Base-by-base conservation (phyloP, 2,329 filamentous ascomycete species). In the Parafenestella ontariensis region DNA sequence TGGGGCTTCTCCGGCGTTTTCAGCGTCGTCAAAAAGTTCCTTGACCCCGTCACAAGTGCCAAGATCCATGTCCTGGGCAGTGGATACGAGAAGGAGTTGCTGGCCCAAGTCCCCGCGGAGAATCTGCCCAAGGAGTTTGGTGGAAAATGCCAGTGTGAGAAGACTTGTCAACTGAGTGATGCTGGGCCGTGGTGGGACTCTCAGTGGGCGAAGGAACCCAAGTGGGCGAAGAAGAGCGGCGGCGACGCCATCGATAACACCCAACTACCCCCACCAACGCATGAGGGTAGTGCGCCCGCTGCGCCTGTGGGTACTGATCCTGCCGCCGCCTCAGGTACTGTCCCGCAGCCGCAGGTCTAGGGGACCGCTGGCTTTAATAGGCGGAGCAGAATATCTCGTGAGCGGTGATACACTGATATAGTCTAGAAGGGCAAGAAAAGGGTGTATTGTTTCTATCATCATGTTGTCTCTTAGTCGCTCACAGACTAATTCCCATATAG, bases 1-100 rank as follows among this genome's bases (percentile, higher is more conserved):
- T 98, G 93, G 93, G 93, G 93, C 23, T 98, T 98, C 84, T 89
- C 89, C 58, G 85, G 85, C 65, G 90, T 92, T 60, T 99, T 95
- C 85, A 84, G 81, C 74, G 84, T 96, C 53, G 86, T 98, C 78
- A 97, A 96, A 85, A 87, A 88, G 64, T 98, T 95, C 87, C 85
- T 99, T 70, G 95, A 99, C 80, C 95, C 95, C 46, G 92, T 99
- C 71, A 99, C 95, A 43, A 93, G 96, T 57, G 84, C 89, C 74
- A 99, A 99, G 87, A 99, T 99, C 74, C 87, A 96, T 79, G 88
- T 99, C 52, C 84, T 98, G 34, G 92, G 93, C 62, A 80, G 82
- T 62, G 82, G 85, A 56, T 98, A 97, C 82, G 85, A 96, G 82
- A 87, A 85, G 71, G 91, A 96, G 77, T 82, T 99, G 52, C 82